phyloP scores from a whole-genome alignment of 2,329 filamentous ascomycete species.

The Fusarium solani-melongenae region DNA sequence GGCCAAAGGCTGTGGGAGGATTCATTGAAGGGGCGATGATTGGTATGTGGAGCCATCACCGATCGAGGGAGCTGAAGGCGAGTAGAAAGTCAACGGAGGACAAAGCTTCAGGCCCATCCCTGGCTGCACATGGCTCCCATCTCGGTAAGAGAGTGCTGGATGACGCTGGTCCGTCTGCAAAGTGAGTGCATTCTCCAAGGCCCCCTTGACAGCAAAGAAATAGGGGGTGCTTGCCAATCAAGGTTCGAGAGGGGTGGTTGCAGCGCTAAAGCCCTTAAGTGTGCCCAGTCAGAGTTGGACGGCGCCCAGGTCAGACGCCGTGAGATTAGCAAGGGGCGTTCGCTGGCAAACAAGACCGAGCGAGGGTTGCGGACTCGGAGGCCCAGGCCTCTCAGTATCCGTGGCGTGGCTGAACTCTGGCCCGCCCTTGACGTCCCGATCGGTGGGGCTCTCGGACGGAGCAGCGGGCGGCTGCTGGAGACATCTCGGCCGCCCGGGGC shows the following conservation, averaged over 20 bases:
- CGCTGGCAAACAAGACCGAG: constrained; percentile 17
- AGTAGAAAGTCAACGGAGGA: constrained; percentile 27
- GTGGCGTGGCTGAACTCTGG: constrained; percentile 44
- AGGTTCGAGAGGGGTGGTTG: constrained; percentile 24
- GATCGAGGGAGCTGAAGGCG: constrained; percentile 18
- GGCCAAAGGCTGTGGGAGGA: constrained; percentile 11
- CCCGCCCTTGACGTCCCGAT: constrained; percentile 43
- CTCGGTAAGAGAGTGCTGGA: constrained; percentile 30
- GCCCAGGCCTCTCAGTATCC: constrained; percentile 29
- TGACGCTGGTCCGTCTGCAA: constrained; percentile 37
- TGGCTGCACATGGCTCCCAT: constrained; percentile 10
- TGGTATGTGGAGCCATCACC: constrained; percentile 34
- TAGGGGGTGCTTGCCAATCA: constrained; percentile 4
- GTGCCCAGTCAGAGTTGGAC: constrained; percentile 15
- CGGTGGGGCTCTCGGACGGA: constrained; percentile 44
- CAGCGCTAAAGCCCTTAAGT: not conserved
- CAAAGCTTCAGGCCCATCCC: constrained; percentile 29
- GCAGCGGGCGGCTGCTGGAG: constrained; percentile 40
- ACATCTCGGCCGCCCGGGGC: constrained; percentile 36
- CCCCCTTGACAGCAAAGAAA: constrained; percentile 16
- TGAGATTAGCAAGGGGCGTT: constrained; percentile 27
- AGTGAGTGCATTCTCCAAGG: constrained; percentile 29
- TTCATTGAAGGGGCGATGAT: constrained; percentile 11
- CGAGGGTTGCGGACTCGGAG: constrained; percentile 31
- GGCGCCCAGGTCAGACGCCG: constrained; percentile 5